Evolutionary conservation across 805 yeast genomes (phyloP), one percentile per base, ranked within the genome.

Genomic region (Kodamaea laetipori): DNA sequence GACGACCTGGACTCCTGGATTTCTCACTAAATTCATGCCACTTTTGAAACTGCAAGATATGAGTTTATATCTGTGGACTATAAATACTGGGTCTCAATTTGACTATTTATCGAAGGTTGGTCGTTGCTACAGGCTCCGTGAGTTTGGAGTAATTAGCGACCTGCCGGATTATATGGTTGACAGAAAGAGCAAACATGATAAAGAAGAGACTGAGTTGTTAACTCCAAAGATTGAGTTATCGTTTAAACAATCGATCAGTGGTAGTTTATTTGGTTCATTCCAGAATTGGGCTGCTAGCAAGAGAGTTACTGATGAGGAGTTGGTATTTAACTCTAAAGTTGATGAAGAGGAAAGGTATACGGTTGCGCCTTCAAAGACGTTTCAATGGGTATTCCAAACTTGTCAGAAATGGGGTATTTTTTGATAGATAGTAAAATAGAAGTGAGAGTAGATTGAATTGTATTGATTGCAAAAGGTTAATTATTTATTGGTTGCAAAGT

Each of bases 61-160:
- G 51, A 58, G 57, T 38, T 52, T 71, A 28, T 67, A 54, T 43
- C 55, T 66, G 13, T 71, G 75, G 76, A 71, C 76, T 7, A 51
- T 71, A 36, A 71, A 71, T 48, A 64, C 47, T 30, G 42, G 37
- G n/a, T 46, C 45, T n/a, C 75, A 71, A 46, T 64, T 54, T 36
- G 63, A 66, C 24, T 68, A 68, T 51, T 58, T 69, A 36, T 40
- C 38, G 15, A 52, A 48, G 12, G 41, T 69, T 12, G 64, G 71
- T 27, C 44, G 43, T 34, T 30, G 41, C 4, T 60, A 63, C 12
- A 37, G 47, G 2, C 34, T 71, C 7, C 31, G 41, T 2, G 69
- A 67, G 34, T 69, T 58, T 44, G 76, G 73, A 0, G 49, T 71
- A 8, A 61, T 71, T 28, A 45, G 63, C 4, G 76, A 71, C 44